A percentile compares a stretch with the other conserved stretches of the same genome.
Conservation (phyloP, 352 stramenopile genomes). For the Phytopythium oedochilum region DNA sequence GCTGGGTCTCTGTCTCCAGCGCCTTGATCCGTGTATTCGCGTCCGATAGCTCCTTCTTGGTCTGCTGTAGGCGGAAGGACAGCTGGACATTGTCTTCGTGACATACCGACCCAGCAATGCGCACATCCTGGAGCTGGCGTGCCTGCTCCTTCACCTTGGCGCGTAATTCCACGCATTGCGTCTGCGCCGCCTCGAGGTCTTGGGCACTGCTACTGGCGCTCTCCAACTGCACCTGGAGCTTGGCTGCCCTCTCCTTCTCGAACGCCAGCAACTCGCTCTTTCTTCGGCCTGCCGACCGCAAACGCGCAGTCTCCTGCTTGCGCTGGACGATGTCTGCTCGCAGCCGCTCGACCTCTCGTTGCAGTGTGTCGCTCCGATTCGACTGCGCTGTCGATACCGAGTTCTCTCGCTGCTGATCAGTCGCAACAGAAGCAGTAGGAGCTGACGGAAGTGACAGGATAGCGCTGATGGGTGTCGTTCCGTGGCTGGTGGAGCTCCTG, state of each 20-base stretch:
- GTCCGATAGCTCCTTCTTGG: conserved; percentile 18
- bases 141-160: conserved; percentile 39
- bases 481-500: conserved; percentile 2
- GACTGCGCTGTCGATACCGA: conserved; percentile 3
- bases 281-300: conserved; percentile 33
- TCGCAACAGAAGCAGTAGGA: neutral
- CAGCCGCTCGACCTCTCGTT: conserved; percentile 17
- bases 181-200: conserved; percentile 18
- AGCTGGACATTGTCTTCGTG: conserved; percentile 33
- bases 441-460: neutral
- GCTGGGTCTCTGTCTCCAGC: conserved; percentile 27
- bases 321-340: conserved; percentile 25
- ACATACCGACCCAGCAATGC: conserved; percentile 21
- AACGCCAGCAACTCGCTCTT: conserved; percentile 41
- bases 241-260: conserved; percentile 30
- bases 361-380: conserved; percentile 25
- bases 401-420: neutral
- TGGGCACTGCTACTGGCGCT: conserved; percentile 14
- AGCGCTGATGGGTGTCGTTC: neutral
- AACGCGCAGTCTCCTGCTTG: conserved; percentile 24
- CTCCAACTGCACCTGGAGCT: conserved; percentile 25
- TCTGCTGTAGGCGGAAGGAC: conserved; percentile 23
- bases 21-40: conserved; percentile 28
- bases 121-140: conserved; percentile 26
- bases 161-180: conserved; percentile 17